phyloP scores from a whole-genome alignment of 345 rosid genomes.

The Euphorbia tirucalli region DNA sequence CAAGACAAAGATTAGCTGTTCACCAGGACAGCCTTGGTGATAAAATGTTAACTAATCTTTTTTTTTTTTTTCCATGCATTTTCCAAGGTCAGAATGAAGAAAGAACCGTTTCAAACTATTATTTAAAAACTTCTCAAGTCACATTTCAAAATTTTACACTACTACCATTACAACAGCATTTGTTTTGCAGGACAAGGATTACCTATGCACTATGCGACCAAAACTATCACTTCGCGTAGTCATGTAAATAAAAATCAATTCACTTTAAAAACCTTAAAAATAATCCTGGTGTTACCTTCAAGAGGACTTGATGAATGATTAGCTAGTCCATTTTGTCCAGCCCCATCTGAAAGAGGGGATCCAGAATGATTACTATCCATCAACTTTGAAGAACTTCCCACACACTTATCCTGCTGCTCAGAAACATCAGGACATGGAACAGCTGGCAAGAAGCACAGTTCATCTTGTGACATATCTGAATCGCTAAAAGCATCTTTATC shows the following conservation, averaged over 20 bases:
- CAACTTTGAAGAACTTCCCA: slow-evolving; percentile 64
- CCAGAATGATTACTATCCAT: slow-evolving; percentile 61
- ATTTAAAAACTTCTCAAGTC: background rate
- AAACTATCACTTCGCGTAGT: slow-evolving; percentile 3
- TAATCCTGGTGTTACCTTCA: slow-evolving; percentile 53
- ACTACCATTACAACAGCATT: no score
- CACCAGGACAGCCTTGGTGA: background rate
- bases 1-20: background rate
- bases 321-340: slow-evolving; percentile 64
- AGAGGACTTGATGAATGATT: slow-evolving; percentile 68
- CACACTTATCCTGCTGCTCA: slow-evolving; percentile 62
- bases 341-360: slow-evolving; percentile 83
- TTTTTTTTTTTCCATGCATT: background rate
- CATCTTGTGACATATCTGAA: slow-evolving; percentile 94
- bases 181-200: background rate
- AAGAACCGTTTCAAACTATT: background rate
- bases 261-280: slow-evolving; percentile 4
- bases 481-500: slow-evolving; percentile 89
- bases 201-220: background rate
- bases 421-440: slow-evolving; percentile 75
- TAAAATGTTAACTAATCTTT: background rate
- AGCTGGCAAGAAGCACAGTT: slow-evolving; percentile 88
- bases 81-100: background rate
- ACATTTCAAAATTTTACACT: background rate
- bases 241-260: slow-evolving; percentile 7